Evolutionary conservation across 176 grass and related monocot genomes (phyloP).

Genomic region (Neostapfia colusana): DNA sequence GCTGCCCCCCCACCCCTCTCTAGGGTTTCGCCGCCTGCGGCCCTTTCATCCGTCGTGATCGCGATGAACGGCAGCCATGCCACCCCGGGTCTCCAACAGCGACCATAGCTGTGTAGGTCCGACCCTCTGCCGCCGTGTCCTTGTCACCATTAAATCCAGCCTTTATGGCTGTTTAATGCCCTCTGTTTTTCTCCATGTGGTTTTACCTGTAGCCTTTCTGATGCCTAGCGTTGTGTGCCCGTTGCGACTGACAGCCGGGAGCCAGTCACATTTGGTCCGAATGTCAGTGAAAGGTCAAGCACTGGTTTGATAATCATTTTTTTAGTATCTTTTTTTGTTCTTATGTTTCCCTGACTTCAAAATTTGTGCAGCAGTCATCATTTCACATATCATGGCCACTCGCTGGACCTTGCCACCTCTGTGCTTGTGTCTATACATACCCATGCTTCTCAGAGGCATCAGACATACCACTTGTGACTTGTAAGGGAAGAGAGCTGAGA

Average conservation of each 20-base stretch:
- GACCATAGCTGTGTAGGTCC: conserved; percentile 51
- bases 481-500: conserved; percentile 22
- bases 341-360: conserved; percentile 38
- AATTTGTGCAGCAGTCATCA: conserved; percentile 56
- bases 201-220: conserved; percentile 5
- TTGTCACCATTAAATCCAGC: conserved; percentile 56
- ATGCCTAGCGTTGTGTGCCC: neutral
- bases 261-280: neutral
- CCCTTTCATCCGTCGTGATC: conserved; percentile 16
- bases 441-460: conserved; percentile 26
- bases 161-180: conserved; percentile 69
- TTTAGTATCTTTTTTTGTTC: neutral
- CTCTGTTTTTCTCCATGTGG: conserved; percentile 46
- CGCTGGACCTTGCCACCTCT: conserved; percentile 26
- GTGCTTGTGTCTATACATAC: conserved; percentile 60
- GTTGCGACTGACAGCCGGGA: neutral
- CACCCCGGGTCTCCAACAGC: neutral
- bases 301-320: neutral
- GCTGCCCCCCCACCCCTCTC: conserved; percentile 20
- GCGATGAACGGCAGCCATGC: conserved; percentile 15
- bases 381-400: conserved; percentile 79
- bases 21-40: conserved; percentile 45
- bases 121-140: conserved; percentile 48
- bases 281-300: neutral
- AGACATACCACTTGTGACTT: conserved; percentile 43